Percentiles rank a stretch among this genome's conserved stretches.
Conservation (phyloP, 495 filamentous ascomycete species). For the Penicillium simplicissimum region DNA sequence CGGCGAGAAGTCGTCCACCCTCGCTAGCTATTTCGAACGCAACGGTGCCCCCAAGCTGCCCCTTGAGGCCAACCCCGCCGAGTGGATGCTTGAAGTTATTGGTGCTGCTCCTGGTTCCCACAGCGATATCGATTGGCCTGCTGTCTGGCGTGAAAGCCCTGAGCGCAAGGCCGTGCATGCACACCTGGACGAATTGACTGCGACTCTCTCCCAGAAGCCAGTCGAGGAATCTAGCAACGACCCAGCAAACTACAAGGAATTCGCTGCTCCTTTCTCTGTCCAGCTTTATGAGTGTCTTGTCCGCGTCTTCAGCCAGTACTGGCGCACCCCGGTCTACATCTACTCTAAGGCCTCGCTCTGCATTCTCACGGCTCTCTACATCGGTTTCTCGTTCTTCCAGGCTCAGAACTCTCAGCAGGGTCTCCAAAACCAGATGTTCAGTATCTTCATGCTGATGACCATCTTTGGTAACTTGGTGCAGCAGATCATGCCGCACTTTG, state of each 20-base stretch:
- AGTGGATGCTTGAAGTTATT: constrained; percentile 96
- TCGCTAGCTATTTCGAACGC: constrained; percentile 78
- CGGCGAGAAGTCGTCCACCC: constrained; percentile 70
- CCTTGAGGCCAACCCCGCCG: constrained; percentile 79
- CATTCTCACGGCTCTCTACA: constrained; percentile 63
- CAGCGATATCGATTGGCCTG: constrained; percentile 79
- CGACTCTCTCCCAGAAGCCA: constrained; percentile 52
- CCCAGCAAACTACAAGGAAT: constrained; percentile 43
- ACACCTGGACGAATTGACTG: constrained; percentile 69
- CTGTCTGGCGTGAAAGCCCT: constrained; percentile 73
- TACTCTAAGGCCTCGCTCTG: constrained; percentile 58
- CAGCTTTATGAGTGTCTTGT: constrained; percentile 54
- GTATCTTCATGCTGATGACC: constrained; percentile 84
- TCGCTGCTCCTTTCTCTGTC: constrained; percentile 54
- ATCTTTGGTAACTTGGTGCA: constrained; percentile 79
- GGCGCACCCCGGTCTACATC: constrained; percentile 61
- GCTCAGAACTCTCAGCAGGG: constrained; percentile 73
- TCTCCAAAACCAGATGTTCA: constrained; percentile 88
- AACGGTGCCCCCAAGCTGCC: constrained; percentile 73
- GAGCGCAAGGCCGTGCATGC: constrained; percentile 67
- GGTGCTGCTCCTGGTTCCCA: constrained; percentile 83
- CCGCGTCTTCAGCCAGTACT: constrained; percentile 59
- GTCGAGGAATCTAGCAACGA: constrained; percentile 34
- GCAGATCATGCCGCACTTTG: constrained; percentile 76
- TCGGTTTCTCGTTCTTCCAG: constrained; percentile 89